phyloP scores from a whole-genome alignment of 2,329 filamentous ascomycete species.

The Domatiomyces catenatus region DNA sequence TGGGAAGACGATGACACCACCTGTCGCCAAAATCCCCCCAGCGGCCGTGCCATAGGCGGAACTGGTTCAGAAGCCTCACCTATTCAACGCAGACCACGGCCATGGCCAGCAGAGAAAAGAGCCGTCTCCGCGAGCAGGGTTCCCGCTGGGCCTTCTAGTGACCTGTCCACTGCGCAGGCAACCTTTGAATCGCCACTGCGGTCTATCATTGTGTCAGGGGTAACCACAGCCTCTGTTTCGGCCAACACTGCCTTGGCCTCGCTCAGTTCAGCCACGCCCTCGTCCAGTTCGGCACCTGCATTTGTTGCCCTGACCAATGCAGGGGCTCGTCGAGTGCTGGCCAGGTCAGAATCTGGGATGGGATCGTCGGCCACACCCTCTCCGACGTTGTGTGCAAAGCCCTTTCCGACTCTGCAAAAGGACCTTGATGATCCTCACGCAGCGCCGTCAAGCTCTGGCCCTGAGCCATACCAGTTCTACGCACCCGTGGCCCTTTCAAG shows the following conservation, averaged over 20 bases:
- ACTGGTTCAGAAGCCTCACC: background rate
- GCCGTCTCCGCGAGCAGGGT: constrained; percentile 10
- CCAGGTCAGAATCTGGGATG: constrained; percentile 5
- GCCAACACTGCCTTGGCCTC: constrained; percentile 23
- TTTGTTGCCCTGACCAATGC: constrained; percentile 17
- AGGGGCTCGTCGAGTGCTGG: constrained; percentile 7
- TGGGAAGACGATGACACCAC: background rate
- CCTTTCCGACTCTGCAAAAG: constrained; percentile 19
- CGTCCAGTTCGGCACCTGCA: constrained; percentile 18
- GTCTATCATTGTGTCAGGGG: constrained; percentile 23
- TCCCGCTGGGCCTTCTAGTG: constrained; percentile 3
- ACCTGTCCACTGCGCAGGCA: constrained; percentile 8
- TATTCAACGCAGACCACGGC: background rate
- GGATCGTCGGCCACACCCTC: constrained; percentile 3
- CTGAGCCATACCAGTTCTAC: constrained; percentile 7
- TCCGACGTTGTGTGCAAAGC: constrained; percentile 9
- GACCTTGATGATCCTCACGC: constrained; percentile 21
- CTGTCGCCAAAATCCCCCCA: background rate
- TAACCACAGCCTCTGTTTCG: constrained; percentile 22
- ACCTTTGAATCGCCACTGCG: constrained; percentile 21
- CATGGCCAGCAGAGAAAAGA: constrained; percentile 8
- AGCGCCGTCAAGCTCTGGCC: constrained; percentile 7
- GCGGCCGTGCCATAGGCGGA: background rate
- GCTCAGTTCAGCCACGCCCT: constrained; percentile 18
- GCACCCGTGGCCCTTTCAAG: constrained; percentile 20